These are phyloP conservation scores for Citrus inodora DNA, from an alignment of 345 rosid genomes.

Conservation along the genomic window DNA sequence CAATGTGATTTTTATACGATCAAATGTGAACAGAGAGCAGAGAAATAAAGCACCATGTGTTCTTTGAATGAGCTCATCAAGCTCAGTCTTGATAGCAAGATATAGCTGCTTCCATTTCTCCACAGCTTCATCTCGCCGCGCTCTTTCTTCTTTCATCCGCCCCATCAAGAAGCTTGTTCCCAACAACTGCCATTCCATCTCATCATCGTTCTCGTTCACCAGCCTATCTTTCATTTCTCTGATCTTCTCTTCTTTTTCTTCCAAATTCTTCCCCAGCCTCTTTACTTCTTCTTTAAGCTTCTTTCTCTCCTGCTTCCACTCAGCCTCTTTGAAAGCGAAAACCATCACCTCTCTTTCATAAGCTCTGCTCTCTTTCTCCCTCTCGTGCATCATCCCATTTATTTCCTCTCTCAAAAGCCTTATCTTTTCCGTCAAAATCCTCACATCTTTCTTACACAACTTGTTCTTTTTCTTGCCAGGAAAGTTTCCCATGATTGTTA, in stretches of 20 bases:
- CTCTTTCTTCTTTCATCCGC: constrained; percentile 67
- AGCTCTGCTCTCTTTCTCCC: constrained; percentile 35
- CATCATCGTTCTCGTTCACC: constrained; percentile 10
- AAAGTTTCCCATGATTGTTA: constrained; percentile 38
- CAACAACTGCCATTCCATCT: constrained; percentile 33
- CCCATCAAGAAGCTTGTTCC: constrained; percentile 35
- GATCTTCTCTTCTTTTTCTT: constrained; percentile 44
- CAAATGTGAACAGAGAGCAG: background rate
- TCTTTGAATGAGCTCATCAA: constrained; percentile 70
- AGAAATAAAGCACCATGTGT: constrained; percentile 36
- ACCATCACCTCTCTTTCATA: constrained; percentile 44
- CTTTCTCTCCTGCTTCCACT: constrained; percentile 73
- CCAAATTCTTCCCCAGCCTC: constrained; percentile 42
- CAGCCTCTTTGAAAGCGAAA: constrained; percentile 50
- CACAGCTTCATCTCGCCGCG: constrained; percentile 62
- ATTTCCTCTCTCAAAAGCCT: constrained; percentile 46
- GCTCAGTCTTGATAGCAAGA: constrained; percentile 78
- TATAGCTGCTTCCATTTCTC: constrained; percentile 86
- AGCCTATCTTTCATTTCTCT: constrained; percentile 15
- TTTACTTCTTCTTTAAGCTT: constrained; percentile 58
- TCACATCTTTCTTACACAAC: constrained; percentile 10
- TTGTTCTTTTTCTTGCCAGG: constrained; percentile 40
- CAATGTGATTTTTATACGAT: no score
- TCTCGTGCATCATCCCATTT: constrained; percentile 38
- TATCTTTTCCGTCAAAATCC: constrained; percentile 34